A percentile compares a stretch with the other conserved stretches of the same genome.
These are phyloP conservation scores for Trichoderma lentiforme DNA, from an alignment of 2,329 filamentous ascomycete species.

Conservation along the genomic window DNA sequence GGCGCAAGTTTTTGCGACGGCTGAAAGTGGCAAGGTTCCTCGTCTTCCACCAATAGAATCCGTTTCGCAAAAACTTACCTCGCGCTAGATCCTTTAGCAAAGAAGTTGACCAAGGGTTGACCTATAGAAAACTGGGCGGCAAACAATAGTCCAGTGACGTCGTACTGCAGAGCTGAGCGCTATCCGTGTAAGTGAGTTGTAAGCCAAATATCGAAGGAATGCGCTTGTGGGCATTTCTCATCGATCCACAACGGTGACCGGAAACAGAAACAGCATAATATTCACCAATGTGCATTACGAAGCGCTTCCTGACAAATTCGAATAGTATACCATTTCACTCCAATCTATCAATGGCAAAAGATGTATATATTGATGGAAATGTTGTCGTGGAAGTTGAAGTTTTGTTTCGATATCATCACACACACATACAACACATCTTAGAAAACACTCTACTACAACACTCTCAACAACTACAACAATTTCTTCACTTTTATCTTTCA, in stretches of 20 bases:
- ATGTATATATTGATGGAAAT: background rate
- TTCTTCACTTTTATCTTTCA: background rate
- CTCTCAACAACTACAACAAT: background rate
- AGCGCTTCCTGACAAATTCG: background rate
- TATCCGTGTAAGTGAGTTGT: background rate
- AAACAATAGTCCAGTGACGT: background rate
- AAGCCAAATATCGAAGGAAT: background rate
- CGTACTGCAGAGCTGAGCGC: background rate
- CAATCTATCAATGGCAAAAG: background rate
- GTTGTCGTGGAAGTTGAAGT: background rate
- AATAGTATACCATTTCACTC: too few relatives aligned
- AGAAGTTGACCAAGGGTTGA: too few relatives aligned
- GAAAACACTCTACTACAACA: background rate
- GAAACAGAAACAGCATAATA: background rate
- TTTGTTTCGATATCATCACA: background rate
- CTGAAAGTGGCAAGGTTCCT: background rate
- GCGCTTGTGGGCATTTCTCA: background rate
- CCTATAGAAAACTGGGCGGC: too few relatives aligned
- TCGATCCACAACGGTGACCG: background rate
- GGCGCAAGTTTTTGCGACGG: background rate
- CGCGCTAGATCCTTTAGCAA: background rate
- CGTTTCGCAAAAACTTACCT: background rate
- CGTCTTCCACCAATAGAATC: background rate
- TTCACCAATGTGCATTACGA: background rate
- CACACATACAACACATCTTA: background rate